Evolutionary conservation across 306 rosid species (phyloP).

Genomic region (Cicer cuneatum): DNA sequence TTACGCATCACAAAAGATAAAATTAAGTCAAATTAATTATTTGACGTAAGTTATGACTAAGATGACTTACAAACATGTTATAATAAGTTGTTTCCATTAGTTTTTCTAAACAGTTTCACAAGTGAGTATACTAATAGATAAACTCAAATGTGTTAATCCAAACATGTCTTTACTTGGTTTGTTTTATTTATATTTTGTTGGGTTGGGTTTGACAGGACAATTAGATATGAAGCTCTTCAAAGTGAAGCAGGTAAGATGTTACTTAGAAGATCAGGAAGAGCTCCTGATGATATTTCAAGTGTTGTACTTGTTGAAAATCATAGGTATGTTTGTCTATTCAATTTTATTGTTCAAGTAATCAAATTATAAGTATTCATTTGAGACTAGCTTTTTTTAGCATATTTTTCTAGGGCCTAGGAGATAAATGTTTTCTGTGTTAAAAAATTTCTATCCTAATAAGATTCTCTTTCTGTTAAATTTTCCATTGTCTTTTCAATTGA

Average conservation of each 20-base stretch:
- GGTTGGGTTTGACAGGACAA: constrained; percentile 55
- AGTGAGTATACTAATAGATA: too few relatives aligned
- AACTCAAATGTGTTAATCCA: too few relatives aligned
- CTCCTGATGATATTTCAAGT: constrained; percentile 94
- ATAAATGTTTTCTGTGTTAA: neutral
- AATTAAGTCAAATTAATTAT: too few relatives aligned
- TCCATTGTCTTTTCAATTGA: constrained; percentile 2
- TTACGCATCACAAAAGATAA: too few relatives aligned
- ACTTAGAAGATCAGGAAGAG: constrained; percentile 89
- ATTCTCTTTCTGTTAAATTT: constrained; percentile 19
- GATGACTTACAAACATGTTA: too few relatives aligned
- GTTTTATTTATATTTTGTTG: constrained; percentile 6
- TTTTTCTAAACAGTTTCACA: too few relatives aligned
- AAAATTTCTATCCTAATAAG: constrained; percentile 4
- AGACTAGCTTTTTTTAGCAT: neutral
- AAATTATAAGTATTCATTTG: neutral
- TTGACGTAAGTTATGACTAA: too few relatives aligned
- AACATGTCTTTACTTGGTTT: neutral
- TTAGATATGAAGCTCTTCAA: constrained; percentile 89
- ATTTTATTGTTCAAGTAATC: neutral
- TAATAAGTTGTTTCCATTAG: too few relatives aligned
- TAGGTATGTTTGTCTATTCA: constrained; percentile 50
- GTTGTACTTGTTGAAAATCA: constrained; percentile 88
- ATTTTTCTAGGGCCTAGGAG: neutral
- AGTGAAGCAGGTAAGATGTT: constrained; percentile 87